Conservation (phyloP, 768 basidiomycete species). For the Lactarius sanguifluus region DNA sequence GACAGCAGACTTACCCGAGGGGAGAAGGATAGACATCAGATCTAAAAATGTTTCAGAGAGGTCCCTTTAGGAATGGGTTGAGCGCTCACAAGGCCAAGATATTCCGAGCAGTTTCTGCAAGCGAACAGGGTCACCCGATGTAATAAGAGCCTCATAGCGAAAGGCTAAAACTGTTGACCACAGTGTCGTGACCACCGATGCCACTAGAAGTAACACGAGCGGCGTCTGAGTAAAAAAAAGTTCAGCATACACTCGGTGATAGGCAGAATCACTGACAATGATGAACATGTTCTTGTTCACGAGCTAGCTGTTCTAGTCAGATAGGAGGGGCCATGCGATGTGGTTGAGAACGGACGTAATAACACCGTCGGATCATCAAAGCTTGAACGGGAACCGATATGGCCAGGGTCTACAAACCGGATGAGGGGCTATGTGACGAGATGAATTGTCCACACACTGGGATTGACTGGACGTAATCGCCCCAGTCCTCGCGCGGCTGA, state of each 20-base stretch:
- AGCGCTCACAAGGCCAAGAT: conserved; percentile 12
- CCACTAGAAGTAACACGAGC: conserved; percentile 13
- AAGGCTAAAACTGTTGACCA: background rate
- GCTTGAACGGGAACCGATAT: conserved; percentile 16
- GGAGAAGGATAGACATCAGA: background rate
- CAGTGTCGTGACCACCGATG: background rate
- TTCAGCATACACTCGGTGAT: background rate
- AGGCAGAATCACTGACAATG: conserved; percentile 4
- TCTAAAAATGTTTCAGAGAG: background rate
- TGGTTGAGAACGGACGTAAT: conserved; percentile 14
- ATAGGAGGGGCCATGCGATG: background rate
- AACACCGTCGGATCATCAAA: conserved; percentile 20
- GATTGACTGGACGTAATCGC: background rate
- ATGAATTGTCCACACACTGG: conserved; percentile 1
- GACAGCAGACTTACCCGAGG: background rate
- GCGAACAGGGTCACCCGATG: background rate
- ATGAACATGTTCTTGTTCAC: conserved; percentile 13
- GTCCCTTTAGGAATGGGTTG: background rate
- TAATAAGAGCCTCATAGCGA: too few species aligned
- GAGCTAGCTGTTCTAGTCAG: conserved; percentile 7
- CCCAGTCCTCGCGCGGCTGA: conserved; percentile 1
- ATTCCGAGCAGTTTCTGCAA: background rate
- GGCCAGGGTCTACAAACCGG: conserved; percentile 1
- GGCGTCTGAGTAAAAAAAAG: conserved; percentile 4
- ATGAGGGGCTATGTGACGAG: background rate